phyloP scores from a whole-genome alignment of 2,329 filamentous ascomycete genomes.

The Aspergillus cejpii region DNA sequence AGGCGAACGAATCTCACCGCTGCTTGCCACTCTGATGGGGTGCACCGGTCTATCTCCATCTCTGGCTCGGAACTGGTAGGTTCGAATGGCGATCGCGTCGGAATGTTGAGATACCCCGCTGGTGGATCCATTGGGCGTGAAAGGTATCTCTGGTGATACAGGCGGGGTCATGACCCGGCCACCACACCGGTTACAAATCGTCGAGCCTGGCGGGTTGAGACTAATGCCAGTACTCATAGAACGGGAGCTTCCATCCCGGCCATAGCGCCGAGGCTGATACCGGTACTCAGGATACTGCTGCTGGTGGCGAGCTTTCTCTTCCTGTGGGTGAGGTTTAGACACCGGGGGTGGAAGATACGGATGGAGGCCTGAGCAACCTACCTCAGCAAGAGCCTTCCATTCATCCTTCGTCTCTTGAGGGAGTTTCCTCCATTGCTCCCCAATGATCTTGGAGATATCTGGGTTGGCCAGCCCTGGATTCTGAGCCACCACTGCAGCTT shows the following conservation, averaged over 20 bases:
- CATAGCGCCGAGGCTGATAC: conserved; percentile 74
- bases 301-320: conserved; percentile 85
- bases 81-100: conserved; percentile 22
- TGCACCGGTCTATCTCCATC: conserved; percentile 21
- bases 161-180: conserved; percentile 45
- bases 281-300: conserved; percentile 88
- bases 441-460: conserved; percentile 95
- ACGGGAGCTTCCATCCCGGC: conserved; percentile 47
- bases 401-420: conserved; percentile 65
- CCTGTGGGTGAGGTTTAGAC: conserved; percentile 39
- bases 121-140: conserved; percentile 31
- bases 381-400: conserved; percentile 86
- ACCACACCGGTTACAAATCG: conserved; percentile 41
- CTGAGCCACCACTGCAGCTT: conserved; percentile 69
- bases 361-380: conserved; percentile 30
- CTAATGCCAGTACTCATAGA: conserved; percentile 30
- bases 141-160: conserved; percentile 37
- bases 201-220: conserved; percentile 33
- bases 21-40: conserved; percentile 21
- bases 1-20: conserved; percentile 18
- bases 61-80: conserved; percentile 20
- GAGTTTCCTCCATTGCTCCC: conserved; percentile 80
- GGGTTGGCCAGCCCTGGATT: conserved; percentile 90
- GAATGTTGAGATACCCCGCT: conserved; percentile 27
- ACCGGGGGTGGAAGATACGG: not conserved